Percentiles rank a stretch among this genome's conserved stretches.
Evolutionary conservation across 1,284 basidiomycete genomes (phyloP).

Genomic region (Fomitiporia mediterranea): DNA sequence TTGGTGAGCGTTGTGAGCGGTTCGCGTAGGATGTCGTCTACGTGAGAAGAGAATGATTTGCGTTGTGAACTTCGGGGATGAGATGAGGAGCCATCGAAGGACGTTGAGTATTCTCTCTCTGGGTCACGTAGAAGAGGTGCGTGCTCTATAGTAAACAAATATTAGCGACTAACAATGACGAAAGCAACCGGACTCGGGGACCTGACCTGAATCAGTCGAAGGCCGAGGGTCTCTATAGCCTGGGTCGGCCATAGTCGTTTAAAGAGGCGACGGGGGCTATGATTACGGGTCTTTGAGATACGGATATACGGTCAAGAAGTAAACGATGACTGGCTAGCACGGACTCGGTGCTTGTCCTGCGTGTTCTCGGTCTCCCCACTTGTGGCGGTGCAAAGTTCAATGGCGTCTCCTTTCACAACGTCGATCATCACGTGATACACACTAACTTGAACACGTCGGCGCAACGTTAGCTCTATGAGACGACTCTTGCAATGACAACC

Average conservation of each 20-base stretch:
- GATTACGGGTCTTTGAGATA: background rate
- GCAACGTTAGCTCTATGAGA: background rate
- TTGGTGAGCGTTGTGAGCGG: constrained; percentile 84
- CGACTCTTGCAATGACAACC: constrained; percentile 14
- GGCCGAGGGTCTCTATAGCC: constrained; percentile 26
- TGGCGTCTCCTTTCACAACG: background rate
- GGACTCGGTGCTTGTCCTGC: background rate
- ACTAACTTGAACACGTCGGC: background rate
- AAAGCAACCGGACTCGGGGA: background rate
- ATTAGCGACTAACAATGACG: background rate
- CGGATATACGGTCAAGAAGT: background rate
- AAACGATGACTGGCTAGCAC: background rate
- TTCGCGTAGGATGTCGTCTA: constrained; percentile 59
- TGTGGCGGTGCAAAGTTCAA: background rate
- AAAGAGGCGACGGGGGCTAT: background rate
- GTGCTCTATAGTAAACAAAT: constrained; percentile 39
- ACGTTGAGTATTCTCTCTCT: constrained; percentile 24
- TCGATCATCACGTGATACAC: background rate
- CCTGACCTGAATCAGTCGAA: constrained; percentile 29
- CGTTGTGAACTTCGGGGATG: constrained; percentile 18
- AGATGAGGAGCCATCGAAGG: background rate
- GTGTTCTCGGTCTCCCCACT: background rate
- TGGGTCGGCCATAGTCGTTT: constrained; percentile 3
- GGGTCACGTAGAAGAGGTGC: constrained; percentile 49
- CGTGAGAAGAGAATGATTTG: constrained; percentile 42